These are phyloP conservation scores for Cucurbita maxima DNA, from an alignment of 306 rosid genomes.

Conservation along the genomic window DNA sequence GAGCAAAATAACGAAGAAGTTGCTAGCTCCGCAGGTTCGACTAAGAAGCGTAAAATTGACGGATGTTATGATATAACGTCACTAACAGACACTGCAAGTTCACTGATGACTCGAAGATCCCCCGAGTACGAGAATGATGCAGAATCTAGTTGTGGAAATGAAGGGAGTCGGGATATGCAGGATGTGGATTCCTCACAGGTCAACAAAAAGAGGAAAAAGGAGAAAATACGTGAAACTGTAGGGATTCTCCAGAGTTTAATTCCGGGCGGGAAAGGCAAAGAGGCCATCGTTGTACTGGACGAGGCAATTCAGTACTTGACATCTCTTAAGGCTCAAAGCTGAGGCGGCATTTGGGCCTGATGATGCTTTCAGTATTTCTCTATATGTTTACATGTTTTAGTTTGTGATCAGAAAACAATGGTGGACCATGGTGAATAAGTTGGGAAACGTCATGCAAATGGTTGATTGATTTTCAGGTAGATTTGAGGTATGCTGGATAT, in stretches of 20 bases:
- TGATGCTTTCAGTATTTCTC: slow-evolving; percentile 10
- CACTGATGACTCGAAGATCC: slow-evolving; percentile 29
- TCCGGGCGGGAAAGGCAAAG: slow-evolving; percentile 64
- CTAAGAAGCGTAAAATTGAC: slow-evolving; percentile 54
- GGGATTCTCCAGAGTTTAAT: slow-evolving; percentile 58
- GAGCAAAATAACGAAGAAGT: slow-evolving; percentile 28
- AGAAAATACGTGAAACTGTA: slow-evolving; percentile 55
- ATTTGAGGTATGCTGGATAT: neutral
- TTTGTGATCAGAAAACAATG: neutral
- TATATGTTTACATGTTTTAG: neutral
- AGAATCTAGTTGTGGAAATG: slow-evolving; percentile 54
- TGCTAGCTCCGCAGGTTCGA: slow-evolving; percentile 45
- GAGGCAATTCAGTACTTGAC: slow-evolving; percentile 76
- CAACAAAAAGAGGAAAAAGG: slow-evolving; percentile 49
- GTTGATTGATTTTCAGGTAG: neutral
- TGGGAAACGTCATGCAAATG: neutral
- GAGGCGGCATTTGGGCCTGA: slow-evolving; percentile 41
- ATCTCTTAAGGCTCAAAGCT: slow-evolving; percentile 46
- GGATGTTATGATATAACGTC: slow-evolving; percentile 20
- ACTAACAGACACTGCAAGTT: slow-evolving; percentile 46
- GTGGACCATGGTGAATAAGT: slow-evolving; percentile 2
- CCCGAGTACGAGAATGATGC: slow-evolving; percentile 33
- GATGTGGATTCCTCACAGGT: slow-evolving; percentile 21
- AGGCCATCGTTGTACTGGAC: slow-evolving; percentile 55
- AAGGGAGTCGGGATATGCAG: slow-evolving; percentile 17